Evolutionary conservation across 345 rosid genomes (phyloP).

Genomic region (Populus ilicifolia): DNA sequence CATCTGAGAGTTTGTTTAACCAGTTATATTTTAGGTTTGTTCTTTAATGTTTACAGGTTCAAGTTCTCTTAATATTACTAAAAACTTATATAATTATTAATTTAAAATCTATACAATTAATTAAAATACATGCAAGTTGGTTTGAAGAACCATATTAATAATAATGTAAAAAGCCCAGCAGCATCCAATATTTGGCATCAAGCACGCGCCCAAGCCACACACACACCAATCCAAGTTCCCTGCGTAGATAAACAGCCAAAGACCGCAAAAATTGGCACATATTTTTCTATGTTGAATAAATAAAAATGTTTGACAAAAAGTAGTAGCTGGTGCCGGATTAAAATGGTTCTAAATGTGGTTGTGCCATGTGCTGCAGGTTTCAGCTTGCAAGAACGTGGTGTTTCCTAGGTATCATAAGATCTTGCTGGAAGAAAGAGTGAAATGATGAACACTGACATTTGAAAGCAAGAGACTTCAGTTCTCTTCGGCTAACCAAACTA

Average conservation of each 20-base stretch:
- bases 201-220: neutral
- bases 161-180: neutral
- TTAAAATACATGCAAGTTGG: too few relatives aligned
- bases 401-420: slow-evolving; percentile 73
- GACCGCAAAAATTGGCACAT: neutral
- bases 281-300: neutral
- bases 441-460: slow-evolving; percentile 23
- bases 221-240: neutral
- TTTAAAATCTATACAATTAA: too few relatives aligned
- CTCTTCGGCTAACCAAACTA: slow-evolving; percentile 16
- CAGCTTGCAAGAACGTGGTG: slow-evolving; percentile 77
- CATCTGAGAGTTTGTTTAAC: neutral
- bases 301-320: too few relatives aligned
- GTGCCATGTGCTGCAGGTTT: slow-evolving; percentile 51
- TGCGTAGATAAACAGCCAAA: neutral
- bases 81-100: too few relatives aligned
- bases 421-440: slow-evolving; percentile 50
- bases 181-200: neutral
- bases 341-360: neutral
- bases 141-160: too few relatives aligned
- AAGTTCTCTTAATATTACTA: too few relatives aligned
- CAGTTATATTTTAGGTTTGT: too few relatives aligned
- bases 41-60: rapidly evolving
- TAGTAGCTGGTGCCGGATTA: neutral
- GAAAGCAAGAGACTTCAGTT: neutral